phyloP scores from a whole-genome alignment of 2,329 filamentous ascomycete genomes.

The Exophiala sp. region DNA sequence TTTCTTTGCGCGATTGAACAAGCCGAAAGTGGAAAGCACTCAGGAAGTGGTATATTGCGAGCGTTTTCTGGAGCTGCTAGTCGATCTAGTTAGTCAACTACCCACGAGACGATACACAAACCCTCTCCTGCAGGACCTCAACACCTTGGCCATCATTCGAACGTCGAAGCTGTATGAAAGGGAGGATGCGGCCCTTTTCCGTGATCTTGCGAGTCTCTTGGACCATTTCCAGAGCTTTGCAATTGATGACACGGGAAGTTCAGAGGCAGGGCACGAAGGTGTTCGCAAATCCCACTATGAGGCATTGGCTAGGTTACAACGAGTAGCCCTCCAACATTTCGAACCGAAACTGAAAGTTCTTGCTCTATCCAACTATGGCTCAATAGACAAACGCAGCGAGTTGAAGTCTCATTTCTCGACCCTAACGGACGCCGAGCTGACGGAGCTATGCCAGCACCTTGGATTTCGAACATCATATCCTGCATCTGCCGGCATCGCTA shows the following conservation, averaged over 20 bases:
- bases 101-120: conserved; percentile 94
- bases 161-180: conserved; percentile 75
- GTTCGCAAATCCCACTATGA: conserved; percentile 78
- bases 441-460: conserved; percentile 64
- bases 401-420: conserved; percentile 70
- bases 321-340: conserved; percentile 74
- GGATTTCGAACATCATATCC: conserved; percentile 83
- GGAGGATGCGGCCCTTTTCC: conserved; percentile 70
- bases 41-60: conserved; percentile 80
- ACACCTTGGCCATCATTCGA: conserved; percentile 71
- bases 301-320: conserved; percentile 72
- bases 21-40: conserved; percentile 34
- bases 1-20: conserved; percentile 72
- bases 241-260: conserved; percentile 85
- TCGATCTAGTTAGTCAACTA: conserved; percentile 86
- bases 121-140: conserved; percentile 77
- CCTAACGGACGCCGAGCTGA: conserved; percentile 71
- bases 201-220: conserved; percentile 76
- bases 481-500: conserved; percentile 62
- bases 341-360: conserved; percentile 88
- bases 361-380: conserved; percentile 86
- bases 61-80: conserved; percentile 85
- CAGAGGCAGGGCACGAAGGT: conserved; percentile 67
- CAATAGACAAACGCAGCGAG: conserved; percentile 76
- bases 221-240: conserved; percentile 84